Conservation (phyloP, 176 grass and related monocot genomes). For the Aegilops bicornis region DNA sequence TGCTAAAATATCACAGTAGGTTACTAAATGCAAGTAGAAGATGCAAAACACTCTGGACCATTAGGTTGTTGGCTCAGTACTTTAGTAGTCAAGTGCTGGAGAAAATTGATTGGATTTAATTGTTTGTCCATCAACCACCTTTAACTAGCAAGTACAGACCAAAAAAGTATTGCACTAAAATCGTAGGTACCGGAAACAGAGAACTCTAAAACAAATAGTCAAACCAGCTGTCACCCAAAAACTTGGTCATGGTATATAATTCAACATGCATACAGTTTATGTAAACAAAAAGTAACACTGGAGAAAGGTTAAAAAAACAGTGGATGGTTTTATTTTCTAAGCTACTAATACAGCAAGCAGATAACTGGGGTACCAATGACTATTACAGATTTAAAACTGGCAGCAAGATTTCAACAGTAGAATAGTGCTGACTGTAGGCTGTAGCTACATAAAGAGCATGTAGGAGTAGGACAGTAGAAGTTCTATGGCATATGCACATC, state of each 20-base stretch:
- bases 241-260: slow-evolving; percentile 1
- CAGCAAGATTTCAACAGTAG: slow-evolving; percentile 18
- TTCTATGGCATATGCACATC: not conserved
- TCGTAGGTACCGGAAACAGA: not conserved
- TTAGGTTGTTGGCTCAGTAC: slow-evolving; percentile 23
- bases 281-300: not conserved
- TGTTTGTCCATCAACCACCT: slow-evolving; percentile 27
- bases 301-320: not conserved
- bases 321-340: not conserved
- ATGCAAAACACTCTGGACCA: slow-evolving; percentile 23
- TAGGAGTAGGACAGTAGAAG: not conserved
- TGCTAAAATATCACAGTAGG: not conserved
- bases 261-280: not conserved
- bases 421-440: not conserved
- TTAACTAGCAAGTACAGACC: slow-evolving; percentile 3
- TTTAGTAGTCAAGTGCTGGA: slow-evolving; percentile 21
- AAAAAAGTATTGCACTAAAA: slow-evolving; percentile 19
- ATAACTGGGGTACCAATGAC: not conserved
- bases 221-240: not conserved
- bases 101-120: slow-evolving; percentile 29
- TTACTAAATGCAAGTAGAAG: slow-evolving; percentile 25
- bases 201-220: not conserved
- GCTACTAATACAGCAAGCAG: not conserved
- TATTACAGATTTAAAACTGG: not conserved
- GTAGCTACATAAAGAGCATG: not conserved